Conservation (phyloP, 2,329 filamentous ascomycete species). For the Waltergamsia citrina region DNA sequence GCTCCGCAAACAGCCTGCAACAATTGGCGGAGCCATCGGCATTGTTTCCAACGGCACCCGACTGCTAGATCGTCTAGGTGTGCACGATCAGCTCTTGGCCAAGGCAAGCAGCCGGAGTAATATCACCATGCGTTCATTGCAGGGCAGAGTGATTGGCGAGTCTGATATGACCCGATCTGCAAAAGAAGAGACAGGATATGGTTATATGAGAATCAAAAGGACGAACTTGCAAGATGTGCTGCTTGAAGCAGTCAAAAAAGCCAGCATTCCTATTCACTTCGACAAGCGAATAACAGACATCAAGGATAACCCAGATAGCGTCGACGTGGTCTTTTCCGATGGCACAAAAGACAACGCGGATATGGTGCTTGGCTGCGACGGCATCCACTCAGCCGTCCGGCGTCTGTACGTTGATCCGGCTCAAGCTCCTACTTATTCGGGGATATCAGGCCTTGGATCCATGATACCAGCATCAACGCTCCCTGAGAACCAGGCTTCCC, state of each 20-base stretch:
- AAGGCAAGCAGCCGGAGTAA: constrained; percentile 54
- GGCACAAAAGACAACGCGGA: constrained; percentile 22
- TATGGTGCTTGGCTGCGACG: constrained; percentile 40
- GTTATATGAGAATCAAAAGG: constrained; percentile 52
- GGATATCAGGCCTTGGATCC: no score
- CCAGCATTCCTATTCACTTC: constrained; percentile 42
- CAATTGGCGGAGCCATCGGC: constrained; percentile 6
- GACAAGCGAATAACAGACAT: constrained; percentile 59
- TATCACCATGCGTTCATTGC: constrained; percentile 45
- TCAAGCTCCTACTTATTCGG: no score
- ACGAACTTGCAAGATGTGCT: constrained; percentile 52
- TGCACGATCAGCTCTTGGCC: constrained; percentile 56
- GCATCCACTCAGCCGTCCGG: constrained; percentile 27
- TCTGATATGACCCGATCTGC: constrained; percentile 47
- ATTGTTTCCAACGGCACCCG: constrained; percentile 52
- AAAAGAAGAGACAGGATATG: constrained; percentile 47
- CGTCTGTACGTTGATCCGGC: constrained; percentile 13
- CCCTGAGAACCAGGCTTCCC: no score
- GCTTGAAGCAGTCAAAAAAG: constrained; percentile 42
- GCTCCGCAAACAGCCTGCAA: constrained; percentile 6
- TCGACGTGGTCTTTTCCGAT: constrained; percentile 50
- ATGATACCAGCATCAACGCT: no score
- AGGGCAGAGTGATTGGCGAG: constrained; percentile 51
- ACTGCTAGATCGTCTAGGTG: constrained; percentile 55
- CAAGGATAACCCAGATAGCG: constrained; percentile 46